Conservation (phyloP, 2,329 filamentous ascomycete genomes). For the Escovopsis sp. region DNA sequence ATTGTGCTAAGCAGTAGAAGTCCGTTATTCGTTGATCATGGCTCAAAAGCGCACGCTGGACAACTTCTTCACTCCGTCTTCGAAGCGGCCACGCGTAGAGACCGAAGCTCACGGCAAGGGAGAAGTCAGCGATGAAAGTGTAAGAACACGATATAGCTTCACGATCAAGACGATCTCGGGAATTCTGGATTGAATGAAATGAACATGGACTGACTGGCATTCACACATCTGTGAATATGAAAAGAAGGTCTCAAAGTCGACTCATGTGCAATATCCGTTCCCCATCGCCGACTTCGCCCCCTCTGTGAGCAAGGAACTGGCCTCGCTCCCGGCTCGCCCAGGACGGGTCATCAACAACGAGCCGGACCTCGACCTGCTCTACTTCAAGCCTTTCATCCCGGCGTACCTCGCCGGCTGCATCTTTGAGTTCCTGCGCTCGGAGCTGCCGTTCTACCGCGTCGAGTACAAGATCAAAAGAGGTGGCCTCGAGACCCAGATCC, state of each 20-base stretch:
- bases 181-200: too few relatives aligned
- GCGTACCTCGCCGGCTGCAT: constrained; percentile 37
- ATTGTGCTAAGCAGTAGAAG: too few relatives aligned
- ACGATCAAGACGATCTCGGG: background rate
- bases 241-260: constrained; percentile 18
- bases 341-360: constrained; percentile 47
- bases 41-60: constrained; percentile 42
- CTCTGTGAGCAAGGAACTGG: constrained; percentile 22
- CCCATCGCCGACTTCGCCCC: constrained; percentile 29
- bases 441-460: constrained; percentile 63
- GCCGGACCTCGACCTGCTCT: constrained; percentile 56
- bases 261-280: constrained; percentile 33
- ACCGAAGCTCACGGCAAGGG: background rate
- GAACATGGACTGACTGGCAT: too few relatives aligned
- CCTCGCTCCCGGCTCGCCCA: constrained; percentile 33
- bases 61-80: constrained; percentile 39
- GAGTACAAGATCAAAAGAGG: constrained; percentile 57
- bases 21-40: constrained; percentile 1
- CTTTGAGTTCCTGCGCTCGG: constrained; percentile 55
- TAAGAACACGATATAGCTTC: background rate
- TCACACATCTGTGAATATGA: too few relatives aligned
- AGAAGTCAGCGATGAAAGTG: background rate
- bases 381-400: constrained; percentile 60
- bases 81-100: constrained; percentile 11
- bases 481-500: constrained; percentile 44